These are phyloP conservation scores for Phytophthora hibernalis DNA, from an alignment of 352 stramenopile genomes.

Conservation along the genomic window DNA sequence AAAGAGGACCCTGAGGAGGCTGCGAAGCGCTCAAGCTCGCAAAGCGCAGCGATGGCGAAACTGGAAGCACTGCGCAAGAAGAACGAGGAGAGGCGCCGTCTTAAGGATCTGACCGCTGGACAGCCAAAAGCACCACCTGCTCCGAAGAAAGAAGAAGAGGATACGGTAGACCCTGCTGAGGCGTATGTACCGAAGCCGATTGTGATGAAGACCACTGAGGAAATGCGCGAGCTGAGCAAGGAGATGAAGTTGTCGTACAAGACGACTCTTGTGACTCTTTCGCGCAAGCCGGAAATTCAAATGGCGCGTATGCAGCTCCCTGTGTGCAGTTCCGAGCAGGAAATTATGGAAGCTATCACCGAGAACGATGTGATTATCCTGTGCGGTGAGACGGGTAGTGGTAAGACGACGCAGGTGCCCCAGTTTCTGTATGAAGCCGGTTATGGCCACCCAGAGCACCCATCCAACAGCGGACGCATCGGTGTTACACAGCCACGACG, in stretches of 20 bases:
- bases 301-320: conserved; percentile 95
- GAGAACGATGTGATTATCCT: conserved; percentile 98
- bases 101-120: conserved; percentile 38
- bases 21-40: conserved; percentile 45
- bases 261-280: conserved; percentile 72
- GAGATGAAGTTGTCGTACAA: conserved; percentile 61
- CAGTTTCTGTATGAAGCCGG: conserved; percentile 98
- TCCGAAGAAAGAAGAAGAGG: conserved; percentile 30
- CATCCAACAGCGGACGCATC: conserved; percentile 75
- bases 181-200: conserved; percentile 75
- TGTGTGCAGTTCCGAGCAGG: conserved; percentile 98
- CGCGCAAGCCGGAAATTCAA: conserved; percentile 88
- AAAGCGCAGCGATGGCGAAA: conserved; percentile 74
- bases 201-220: conserved; percentile 67
- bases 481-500: conserved; percentile 98
- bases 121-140: conserved; percentile 7
- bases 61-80: conserved; percentile 77
- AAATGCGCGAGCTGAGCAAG: conserved; percentile 68
- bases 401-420: conserved; percentile 98
- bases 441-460: conserved; percentile 75
- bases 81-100: conserved; percentile 76
- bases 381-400: conserved; percentile 98
- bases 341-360: conserved; percentile 98
- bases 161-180: conserved; percentile 34
- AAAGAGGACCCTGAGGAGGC: conserved; percentile 26